Evolutionary conservation across 179 eudicot species (phyloP).

Genomic region (Spergularia azorica): DNA sequence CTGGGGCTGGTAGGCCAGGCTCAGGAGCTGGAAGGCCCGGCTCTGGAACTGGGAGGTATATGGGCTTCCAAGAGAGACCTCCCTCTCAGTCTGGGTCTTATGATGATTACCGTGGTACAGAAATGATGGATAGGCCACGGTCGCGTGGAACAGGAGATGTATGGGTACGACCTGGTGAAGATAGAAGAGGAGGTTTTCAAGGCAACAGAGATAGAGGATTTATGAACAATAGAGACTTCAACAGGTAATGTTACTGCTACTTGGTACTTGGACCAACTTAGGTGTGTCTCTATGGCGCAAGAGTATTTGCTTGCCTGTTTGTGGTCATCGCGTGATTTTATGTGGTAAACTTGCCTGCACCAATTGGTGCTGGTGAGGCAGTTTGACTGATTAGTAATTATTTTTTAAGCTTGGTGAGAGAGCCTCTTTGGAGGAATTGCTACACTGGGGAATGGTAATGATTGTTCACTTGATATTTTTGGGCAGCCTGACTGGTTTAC

Average conservation of each 20-base stretch:
- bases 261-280: neutral
- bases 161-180: conserved; percentile 65
- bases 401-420: neutral
- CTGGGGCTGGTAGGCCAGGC: conserved; percentile 32
- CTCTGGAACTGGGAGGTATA: conserved; percentile 31
- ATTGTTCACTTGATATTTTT: neutral
- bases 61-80: conserved; percentile 34
- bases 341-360: neutral
- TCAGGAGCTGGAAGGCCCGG: conserved; percentile 31
- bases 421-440: neutral
- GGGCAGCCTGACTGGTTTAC: neutral
- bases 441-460: neutral
- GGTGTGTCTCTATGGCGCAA: neutral
- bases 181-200: conserved; percentile 60
- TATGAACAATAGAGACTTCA: conserved; percentile 50
- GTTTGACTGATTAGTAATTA: neutral
- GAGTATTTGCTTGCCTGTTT: neutral
- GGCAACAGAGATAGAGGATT: conserved; percentile 76
- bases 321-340: neutral
- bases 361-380: neutral
- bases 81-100: conserved; percentile 63
- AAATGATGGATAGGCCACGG: conserved; percentile 60
- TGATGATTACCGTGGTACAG: conserved; percentile 43
- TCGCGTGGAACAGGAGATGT: conserved; percentile 75
- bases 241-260: conserved; percentile 50